A percentile compares a stretch with the other conserved stretches of the same genome.
These are phyloP conservation scores for Epichloe baconii DNA, from an alignment of 2,329 filamentous ascomycete genomes.

Conservation along the genomic window DNA sequence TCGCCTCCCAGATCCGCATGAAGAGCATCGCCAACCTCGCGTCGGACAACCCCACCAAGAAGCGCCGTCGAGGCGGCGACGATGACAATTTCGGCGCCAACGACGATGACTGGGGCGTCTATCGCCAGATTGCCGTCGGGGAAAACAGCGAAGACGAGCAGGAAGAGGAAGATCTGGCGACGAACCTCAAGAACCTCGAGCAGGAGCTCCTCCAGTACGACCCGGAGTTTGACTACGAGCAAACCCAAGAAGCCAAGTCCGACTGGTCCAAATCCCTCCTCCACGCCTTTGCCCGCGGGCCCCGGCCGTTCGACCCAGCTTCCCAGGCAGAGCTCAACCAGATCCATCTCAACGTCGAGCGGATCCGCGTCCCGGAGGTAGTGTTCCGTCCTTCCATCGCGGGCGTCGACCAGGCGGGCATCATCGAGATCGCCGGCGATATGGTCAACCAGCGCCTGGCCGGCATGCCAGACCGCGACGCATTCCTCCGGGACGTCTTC, in stretches of 20 bases:
- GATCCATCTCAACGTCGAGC: constrained; percentile 90
- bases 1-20: constrained; percentile 95
- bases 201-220: constrained; percentile 77
- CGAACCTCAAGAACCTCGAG: constrained; percentile 64
- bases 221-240: constrained; percentile 77
- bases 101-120: constrained; percentile 96
- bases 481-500: constrained; percentile 76
- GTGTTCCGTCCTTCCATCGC: constrained; percentile 88
- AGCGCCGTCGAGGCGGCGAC: constrained; percentile 73
- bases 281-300: constrained; percentile 81
- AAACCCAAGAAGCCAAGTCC: constrained; percentile 80
- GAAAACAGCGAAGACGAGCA: constrained; percentile 77
- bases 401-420: constrained; percentile 81
- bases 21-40: constrained; percentile 94
- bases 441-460: constrained; percentile 74
- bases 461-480: constrained; percentile 42
- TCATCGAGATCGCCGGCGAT: constrained; percentile 83
- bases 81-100: constrained; percentile 96
- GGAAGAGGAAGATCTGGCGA: constrained; percentile 76
- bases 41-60: constrained; percentile 73
- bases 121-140: constrained; percentile 80
- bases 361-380: constrained; percentile 86
- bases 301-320: constrained; percentile 70
- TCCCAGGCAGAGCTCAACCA: constrained; percentile 72
- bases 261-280: constrained; percentile 91